These are phyloP conservation scores for Aureobasidium namibiae DNA, from an alignment of 2,329 filamentous ascomycete species.

Conservation along the genomic window DNA sequence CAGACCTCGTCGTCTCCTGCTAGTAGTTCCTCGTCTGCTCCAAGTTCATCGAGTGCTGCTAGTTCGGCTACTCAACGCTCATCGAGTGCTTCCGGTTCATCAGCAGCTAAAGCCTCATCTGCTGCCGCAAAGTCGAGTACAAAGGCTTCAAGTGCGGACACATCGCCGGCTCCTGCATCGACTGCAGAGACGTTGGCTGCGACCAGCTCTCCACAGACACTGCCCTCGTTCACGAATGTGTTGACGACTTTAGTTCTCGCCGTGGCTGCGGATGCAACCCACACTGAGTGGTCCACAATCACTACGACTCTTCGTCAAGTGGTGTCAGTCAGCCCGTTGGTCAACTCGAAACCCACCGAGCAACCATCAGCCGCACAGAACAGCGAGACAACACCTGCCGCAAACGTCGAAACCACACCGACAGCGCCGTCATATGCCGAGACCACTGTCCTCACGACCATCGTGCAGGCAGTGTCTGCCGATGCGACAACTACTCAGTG, in stretches of 20 bases:
- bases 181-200: background rate
- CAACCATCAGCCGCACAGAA: background rate
- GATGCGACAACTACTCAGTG: constrained; percentile 4
- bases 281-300: background rate
- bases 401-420: background rate
- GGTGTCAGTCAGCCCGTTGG: background rate
- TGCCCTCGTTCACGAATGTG: background rate
- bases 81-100: background rate
- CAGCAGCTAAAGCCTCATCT: background rate
- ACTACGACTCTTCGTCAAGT: background rate
- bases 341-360: background rate
- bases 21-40: too few species aligned
- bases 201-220: background rate
- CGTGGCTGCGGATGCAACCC: background rate
- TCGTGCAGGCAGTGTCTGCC: background rate
- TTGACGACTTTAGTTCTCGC: background rate
- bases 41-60: background rate
- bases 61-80: background rate
- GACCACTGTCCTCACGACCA: background rate
- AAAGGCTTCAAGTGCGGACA: background rate
- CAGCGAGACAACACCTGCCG: background rate
- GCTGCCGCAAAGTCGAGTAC: background rate
- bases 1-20: background rate
- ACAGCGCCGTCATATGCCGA: background rate
- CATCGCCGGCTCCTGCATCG: constrained; percentile 2